These are phyloP conservation scores for Theobroma cacao DNA, from an alignment of 345 rosid species.

Conservation along the genomic window DNA sequence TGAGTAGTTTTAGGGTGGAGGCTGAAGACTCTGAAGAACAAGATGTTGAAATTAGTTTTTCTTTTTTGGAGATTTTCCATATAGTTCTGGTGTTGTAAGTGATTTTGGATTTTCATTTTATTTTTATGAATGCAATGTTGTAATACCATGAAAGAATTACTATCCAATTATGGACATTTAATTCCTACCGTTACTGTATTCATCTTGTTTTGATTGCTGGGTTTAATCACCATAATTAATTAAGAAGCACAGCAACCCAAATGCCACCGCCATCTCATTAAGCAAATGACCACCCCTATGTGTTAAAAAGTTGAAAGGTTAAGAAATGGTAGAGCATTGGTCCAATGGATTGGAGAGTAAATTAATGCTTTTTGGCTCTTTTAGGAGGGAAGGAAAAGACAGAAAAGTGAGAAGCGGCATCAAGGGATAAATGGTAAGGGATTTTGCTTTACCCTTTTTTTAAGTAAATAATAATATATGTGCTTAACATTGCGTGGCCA, in stretches of 20 bases:
- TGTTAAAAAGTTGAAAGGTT: no score
- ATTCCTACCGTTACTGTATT: not conserved
- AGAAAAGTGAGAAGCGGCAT: not conserved
- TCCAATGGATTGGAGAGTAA: not conserved
- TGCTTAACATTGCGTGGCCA: not conserved
- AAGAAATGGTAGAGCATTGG: not conserved
- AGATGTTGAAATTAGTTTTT: not conserved
- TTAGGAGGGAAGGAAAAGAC: not conserved
- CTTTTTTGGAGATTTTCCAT: not conserved
- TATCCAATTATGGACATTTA: not conserved
- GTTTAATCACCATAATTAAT: not conserved
- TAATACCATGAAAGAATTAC: not conserved
- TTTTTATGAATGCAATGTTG: not conserved
- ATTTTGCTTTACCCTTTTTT: not conserved
- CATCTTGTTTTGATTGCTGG: not conserved
- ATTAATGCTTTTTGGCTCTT: not conserved
- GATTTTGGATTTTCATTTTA: slow-evolving; percentile 10
- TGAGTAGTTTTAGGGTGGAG: not conserved
- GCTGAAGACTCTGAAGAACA: not conserved
- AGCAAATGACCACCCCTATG: not conserved
- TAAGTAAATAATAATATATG: not conserved
- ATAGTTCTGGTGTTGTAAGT: not conserved
- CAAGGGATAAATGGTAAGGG: not conserved
- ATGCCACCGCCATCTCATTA: not conserved
- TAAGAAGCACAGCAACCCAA: not conserved